Percentiles rank a stretch among this genome's conserved stretches.
Conservation (phyloP, 768 basidiomycete species). For the Amanita muscaria region DNA sequence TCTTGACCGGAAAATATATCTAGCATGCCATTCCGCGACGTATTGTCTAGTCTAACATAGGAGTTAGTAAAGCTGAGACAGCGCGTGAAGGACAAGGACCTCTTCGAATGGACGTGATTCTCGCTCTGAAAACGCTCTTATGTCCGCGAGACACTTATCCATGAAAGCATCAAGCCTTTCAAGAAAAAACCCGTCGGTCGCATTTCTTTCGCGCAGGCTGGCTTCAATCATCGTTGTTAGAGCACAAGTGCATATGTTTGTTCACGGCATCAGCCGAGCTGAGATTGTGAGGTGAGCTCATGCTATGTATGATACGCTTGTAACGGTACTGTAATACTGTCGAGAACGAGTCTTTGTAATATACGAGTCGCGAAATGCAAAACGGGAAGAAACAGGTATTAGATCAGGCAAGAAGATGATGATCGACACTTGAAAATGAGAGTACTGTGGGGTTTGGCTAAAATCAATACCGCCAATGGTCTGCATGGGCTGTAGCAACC, state of each 20-base stretch:
- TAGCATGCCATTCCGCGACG: slow-evolving; percentile 58
- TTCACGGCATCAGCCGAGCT: too few relatives aligned
- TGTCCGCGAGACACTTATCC: slow-evolving; percentile 46
- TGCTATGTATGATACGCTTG: too few relatives aligned
- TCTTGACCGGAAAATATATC: slow-evolving; percentile 38
- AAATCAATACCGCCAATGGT: too few relatives aligned
- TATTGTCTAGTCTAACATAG: slow-evolving; percentile 36
- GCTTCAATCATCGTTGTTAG: slow-evolving; percentile 26
- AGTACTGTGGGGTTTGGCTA: too few relatives aligned
- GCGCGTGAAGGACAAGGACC: slow-evolving; percentile 27
- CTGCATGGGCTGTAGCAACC: too few relatives aligned
- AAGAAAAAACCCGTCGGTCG: slow-evolving; percentile 45
- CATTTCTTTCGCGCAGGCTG: slow-evolving; percentile 18
- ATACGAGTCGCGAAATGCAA: too few relatives aligned
- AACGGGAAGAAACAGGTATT: too few relatives aligned
- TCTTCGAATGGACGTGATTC: slow-evolving; percentile 53
- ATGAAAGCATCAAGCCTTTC: slow-evolving; percentile 60
- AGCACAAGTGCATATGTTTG: neutral
- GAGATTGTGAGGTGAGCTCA: too few relatives aligned
- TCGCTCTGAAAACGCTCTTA: slow-evolving; percentile 51
- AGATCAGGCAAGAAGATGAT: too few relatives aligned
- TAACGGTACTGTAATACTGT: too few relatives aligned
- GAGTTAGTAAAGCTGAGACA: slow-evolving; percentile 6
- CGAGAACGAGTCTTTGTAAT: too few relatives aligned
- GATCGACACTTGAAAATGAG: too few relatives aligned